phyloP scores from a whole-genome alignment of 108 stramenopile species.

The Cyclostephanos tholiformis region DNA sequence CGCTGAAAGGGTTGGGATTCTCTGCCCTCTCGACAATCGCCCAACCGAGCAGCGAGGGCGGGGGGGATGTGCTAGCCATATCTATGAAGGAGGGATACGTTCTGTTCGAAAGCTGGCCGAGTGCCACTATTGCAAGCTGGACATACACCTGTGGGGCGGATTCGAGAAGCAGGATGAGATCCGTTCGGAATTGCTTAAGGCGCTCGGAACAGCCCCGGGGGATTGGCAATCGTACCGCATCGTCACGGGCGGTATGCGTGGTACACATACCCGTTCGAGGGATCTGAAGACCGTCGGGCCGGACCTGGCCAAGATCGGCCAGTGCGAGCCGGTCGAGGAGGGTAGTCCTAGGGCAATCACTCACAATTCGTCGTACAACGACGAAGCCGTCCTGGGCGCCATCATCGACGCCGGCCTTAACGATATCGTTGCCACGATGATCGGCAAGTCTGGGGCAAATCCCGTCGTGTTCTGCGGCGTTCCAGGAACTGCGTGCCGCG shows the following conservation, averaged over 20 bases:
- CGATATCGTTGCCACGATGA: conserved; percentile 30
- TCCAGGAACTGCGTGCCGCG: conserved; percentile 30
- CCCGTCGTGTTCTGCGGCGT: conserved; percentile 37
- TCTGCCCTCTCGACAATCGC: conserved; percentile 28
- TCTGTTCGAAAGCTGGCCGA: conserved; percentile 55
- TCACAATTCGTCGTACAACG: conserved; percentile 31
- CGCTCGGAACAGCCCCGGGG: conserved; percentile 23
- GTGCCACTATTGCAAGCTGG: conserved; percentile 63
- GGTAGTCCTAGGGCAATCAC: conserved; percentile 25
- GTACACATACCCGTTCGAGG: conserved; percentile 59
- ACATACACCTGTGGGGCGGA: conserved; percentile 66
- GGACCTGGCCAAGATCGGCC: conserved; percentile 35
- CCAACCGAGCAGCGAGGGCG: conserved; percentile 11
- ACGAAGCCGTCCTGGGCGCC: conserved; percentile 29
- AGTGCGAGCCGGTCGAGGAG: conserved; percentile 29
- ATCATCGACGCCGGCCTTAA: conserved; percentile 44
- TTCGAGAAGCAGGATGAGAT: conserved; percentile 50
- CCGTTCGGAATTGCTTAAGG: conserved; percentile 21
- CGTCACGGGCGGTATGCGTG: conserved; percentile 77
- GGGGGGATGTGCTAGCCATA: conserved; percentile 25
- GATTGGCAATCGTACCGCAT: conserved; percentile 59
- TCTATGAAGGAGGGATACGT: conserved; percentile 75
- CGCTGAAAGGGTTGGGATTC: conserved; percentile 51
- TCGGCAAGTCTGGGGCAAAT: conserved; percentile 17
- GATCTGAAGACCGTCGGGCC: conserved; percentile 75